Evolutionary conservation across 768 basidiomycete species (phyloP), one percentile per base, ranked within the genome.

Genomic region (Tricholoma hemisulphureum): DNA sequence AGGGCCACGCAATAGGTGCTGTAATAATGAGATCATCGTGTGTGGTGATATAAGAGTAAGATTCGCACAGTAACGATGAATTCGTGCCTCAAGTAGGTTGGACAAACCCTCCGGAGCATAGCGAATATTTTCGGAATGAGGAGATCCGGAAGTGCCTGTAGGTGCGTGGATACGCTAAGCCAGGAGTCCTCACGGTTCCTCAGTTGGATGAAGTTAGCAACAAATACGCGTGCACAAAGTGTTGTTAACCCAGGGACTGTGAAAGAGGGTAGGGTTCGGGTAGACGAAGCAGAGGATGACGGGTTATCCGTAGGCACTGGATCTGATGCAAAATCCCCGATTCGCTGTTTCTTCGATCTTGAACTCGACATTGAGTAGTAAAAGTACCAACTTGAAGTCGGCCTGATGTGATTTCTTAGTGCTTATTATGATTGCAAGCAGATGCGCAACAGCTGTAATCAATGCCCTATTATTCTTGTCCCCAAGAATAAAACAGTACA

Each of bases 1-100:
- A 9, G 74, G 63, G 0, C 87, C 86, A 14, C 83, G 79, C 31
- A 88, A 61, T 64, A 89, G 84, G 66, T 84, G 78, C 85, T 88
- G 61, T 48, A 2, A 14, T 26, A 26, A 16, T 8, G 55, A 26
- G 32, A 51, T 31, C 21, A 59, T 51, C n/a, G 46, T 18, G 14
- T 24, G 18, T 2, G 16, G 14, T 23, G 28, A 18, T 24, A 3
- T 26, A 45, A 13, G 13, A 26, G 16, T 23, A 37, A 29, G 14
- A 58, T 58, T 58, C 80, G 56, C 61, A 87, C 87, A 60, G 83
- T 74, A 34, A 75, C 74, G 32, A 89, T 85, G 14, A 87, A 71
- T 16, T 79, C 80, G 57, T 83, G 79, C 7, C 72, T 77, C 39
- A 89, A 73, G 55, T 81, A 69, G 2, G 74, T 77, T 11, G 87